Percentiles rank a stretch among this genome's conserved stretches.
Conservation (phyloP, 1,139 yeast genomes). For the Suhomyces maxii region DNA sequence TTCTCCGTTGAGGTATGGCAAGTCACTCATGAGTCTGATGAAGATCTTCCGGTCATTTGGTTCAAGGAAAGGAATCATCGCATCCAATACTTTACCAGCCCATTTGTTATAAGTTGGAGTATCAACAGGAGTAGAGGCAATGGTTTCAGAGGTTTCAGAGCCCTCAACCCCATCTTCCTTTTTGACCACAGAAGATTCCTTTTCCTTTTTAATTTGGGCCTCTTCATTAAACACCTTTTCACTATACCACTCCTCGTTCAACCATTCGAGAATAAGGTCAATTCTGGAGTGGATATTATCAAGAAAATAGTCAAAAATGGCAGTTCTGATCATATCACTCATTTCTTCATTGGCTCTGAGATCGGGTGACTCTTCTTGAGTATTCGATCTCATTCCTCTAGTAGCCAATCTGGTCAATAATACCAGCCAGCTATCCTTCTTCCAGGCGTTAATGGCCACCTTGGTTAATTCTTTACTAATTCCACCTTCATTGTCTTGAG, state of each 20-base stretch:
- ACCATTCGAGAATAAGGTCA: constrained; percentile 86
- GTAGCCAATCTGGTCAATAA: constrained; percentile 78
- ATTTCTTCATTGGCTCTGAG: constrained; percentile 34
- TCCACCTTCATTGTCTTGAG: constrained; percentile 18
- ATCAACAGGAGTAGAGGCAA: constrained; percentile 13
- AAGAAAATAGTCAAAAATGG: constrained; percentile 71
- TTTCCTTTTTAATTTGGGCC: constrained; percentile 16
- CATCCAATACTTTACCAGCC: constrained; percentile 73
- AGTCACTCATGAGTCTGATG: constrained; percentile 78
- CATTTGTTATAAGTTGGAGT: constrained; percentile 63
- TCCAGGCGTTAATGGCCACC: constrained; percentile 64
- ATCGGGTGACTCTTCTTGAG: constrained; percentile 18
- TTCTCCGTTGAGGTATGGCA: constrained; percentile 69
- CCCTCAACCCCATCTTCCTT: constrained; percentile 17
- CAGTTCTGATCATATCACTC: constrained; percentile 63
- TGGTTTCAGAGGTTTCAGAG: constrained; percentile 8
- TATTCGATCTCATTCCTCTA: constrained; percentile 58
- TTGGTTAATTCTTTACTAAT: constrained; percentile 45
- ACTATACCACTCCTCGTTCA: constrained; percentile 93
- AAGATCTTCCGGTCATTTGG: constrained; percentile 76
- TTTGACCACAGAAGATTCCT: constrained; percentile 15
- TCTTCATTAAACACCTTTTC: constrained; percentile 52
- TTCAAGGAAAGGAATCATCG: constrained; percentile 81
- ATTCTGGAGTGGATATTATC: constrained; percentile 71
- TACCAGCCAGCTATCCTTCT: constrained; percentile 72